Base-by-base conservation (phyloP, 2,329 filamentous ascomycete species). In the Sporothrix dimorphospora region DNA sequence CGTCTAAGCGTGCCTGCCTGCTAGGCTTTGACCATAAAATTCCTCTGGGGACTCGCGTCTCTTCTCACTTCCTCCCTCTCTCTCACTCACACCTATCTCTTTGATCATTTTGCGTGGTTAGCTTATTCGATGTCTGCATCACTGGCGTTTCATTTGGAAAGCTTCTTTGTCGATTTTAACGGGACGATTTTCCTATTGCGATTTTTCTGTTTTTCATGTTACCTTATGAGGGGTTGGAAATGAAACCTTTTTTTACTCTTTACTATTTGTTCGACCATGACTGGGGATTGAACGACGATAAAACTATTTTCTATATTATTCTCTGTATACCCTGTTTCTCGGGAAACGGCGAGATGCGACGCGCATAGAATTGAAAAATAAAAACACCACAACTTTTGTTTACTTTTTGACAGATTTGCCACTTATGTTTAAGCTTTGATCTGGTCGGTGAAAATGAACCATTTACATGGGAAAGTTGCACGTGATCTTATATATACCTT, bases 1-100 rank as follows among this genome's bases (percentile, higher is more conserved):
- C 59, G 82, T 83, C 63, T 90, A 85, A 82, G 65, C 30, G 51
- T 65, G 47, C 14, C 16, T 21, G 30, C 30, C 14, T 12, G 30
- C 34, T 21, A 38, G 30, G 7, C 34, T 38, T 63, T 63, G 1
- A 42, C 57, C n/a, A 63, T 27, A 63, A 38, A 42, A 61, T 40
- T 40, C 30, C 19, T 21, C 24, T 61, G 40, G 19, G 19, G 57
- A 61, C 27, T 11, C 27, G 3, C 63, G 38, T 11, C 38, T 65
- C 45, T 49, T 57, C n/a, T 45, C 51, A 61, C 27, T n/a, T 47
- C n/a, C 30, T 38, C 27, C n/a, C 51, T 69, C 27, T 4, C 57
- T 63, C 45, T 51, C 42, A 0, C 45, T 34, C 16, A 8, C 45
- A 12, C 16, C 38, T 19, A 19, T 27, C 47, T 27, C 42, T 38